Conservation (phyloP, 805 yeast species). For the Candida morakotiae region DNA sequence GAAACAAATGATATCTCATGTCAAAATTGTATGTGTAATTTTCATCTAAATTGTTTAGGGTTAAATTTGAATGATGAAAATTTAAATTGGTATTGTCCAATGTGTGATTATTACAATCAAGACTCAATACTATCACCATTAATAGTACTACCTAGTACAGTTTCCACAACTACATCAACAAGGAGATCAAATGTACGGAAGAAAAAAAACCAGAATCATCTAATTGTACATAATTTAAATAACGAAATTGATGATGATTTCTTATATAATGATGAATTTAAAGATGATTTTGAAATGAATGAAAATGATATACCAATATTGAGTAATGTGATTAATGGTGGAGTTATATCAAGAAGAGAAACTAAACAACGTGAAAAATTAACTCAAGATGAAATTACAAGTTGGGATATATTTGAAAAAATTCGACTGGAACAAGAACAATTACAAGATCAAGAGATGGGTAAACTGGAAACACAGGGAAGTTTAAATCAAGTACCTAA, state of each 20-base stretch:
- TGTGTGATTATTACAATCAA: slow-evolving; percentile 41
- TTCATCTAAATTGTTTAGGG: slow-evolving; percentile 8
- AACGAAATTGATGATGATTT: slow-evolving; percentile 29
- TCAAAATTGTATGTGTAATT: slow-evolving; percentile 6
- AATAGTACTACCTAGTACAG: too few species aligned
- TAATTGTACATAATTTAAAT: slow-evolving; percentile 26
- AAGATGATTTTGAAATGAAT: slow-evolving; percentile 1
- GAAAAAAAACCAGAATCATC: slow-evolving; percentile 8
- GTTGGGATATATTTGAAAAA: slow-evolving; percentile 23
- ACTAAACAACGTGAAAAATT: slow-evolving; percentile 23
- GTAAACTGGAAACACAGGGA: too few species aligned
- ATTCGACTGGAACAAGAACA: background rate
- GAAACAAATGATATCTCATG: slow-evolving; percentile 7
- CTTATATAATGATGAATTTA: slow-evolving; percentile 14
- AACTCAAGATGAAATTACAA: slow-evolving; percentile 29
- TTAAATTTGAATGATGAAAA: slow-evolving; percentile 6
- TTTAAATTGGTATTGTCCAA: slow-evolving; percentile 46
- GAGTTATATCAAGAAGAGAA: slow-evolving; percentile 33
- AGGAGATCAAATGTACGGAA: background rate
- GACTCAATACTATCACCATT: slow-evolving; percentile 18
- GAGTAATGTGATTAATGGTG: slow-evolving; percentile 30
- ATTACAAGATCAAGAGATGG: too few species aligned
- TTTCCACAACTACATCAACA: background rate
- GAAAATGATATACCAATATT: slow-evolving; percentile 2
- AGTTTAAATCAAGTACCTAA: too few species aligned